Conservation (phyloP, 306 rosid genomes). For the Crotalaria pallida region DNA sequence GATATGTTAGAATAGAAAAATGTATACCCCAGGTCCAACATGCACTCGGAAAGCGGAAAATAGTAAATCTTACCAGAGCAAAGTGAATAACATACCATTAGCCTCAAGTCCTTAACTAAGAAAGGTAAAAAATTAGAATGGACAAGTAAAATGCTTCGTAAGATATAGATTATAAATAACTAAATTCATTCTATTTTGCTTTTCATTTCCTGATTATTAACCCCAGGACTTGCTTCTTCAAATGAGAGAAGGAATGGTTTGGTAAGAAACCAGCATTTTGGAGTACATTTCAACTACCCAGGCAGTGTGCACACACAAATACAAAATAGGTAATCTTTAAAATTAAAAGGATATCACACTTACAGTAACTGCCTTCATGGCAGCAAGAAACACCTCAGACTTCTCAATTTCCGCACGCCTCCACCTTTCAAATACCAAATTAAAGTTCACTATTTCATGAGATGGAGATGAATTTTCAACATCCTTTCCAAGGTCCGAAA, state of each 20-base stretch:
- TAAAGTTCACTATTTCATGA: constrained; percentile 52
- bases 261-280: not conserved
- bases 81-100: not conserved
- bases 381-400: constrained; percentile 45
- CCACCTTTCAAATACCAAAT: constrained; percentile 71
- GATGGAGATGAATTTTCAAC: constrained; percentile 39
- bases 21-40: not conserved
- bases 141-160: not conserved
- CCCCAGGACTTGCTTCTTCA: not conserved
- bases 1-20: not conserved
- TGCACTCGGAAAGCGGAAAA: not conserved
- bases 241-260: not conserved
- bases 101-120: not conserved
- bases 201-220: constrained; percentile 12
- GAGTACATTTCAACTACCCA: not conserved
- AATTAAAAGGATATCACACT: constrained; percentile 31
- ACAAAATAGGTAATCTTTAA: not conserved
- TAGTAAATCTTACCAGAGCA: not conserved
- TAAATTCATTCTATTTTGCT: not conserved
- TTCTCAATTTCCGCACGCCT: constrained; percentile 79
- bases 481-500: constrained; percentile 35
- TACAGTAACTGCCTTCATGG: constrained; percentile 51
- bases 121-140: not conserved
- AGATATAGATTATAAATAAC: not conserved
- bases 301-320: not conserved